phyloP scores from a whole-genome alignment of 371 early-diverging fungal genomes.

The Umbelopsis sp. region DNA sequence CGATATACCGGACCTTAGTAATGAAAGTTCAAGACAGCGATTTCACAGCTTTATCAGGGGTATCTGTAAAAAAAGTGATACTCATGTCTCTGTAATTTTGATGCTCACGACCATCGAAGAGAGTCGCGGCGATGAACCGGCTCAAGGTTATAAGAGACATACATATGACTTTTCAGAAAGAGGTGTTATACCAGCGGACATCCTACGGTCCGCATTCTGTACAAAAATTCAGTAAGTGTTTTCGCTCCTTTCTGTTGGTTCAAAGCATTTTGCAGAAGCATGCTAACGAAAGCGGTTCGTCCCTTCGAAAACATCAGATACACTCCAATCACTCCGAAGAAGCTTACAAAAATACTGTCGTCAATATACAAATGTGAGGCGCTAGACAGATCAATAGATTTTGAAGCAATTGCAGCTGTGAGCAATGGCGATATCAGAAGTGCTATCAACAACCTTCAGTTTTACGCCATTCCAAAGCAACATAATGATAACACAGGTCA shows the following conservation, averaged over 20 bases:
- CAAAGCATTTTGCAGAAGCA: background rate
- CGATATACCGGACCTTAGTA: conserved; percentile 45
- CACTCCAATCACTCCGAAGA: conserved; percentile 27
- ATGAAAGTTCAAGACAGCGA: conserved; percentile 17
- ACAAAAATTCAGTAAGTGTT: conserved; percentile 10
- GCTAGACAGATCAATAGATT: background rate
- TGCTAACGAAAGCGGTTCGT: background rate
- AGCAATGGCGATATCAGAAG: conserved; percentile 45
- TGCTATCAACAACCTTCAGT: conserved; percentile 46
- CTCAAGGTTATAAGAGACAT: background rate
- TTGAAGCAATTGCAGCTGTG: conserved; percentile 25
- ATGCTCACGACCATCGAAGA: conserved; percentile 8
- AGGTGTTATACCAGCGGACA: conserved; percentile 6
- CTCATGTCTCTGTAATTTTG: conserved; percentile 7
- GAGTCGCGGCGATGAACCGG: background rate
- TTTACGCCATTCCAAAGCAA: conserved; percentile 25
- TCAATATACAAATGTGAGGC: conserved; percentile 17
- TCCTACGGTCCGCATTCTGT: conserved; percentile 2
- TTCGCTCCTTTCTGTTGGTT: background rate
- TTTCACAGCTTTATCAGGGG: conserved; percentile 30
- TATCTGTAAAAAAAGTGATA: background rate
- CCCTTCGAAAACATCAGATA: conserved; percentile 26
- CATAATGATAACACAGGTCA: background rate
- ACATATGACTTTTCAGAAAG: background rate
- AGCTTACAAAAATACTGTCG: conserved; percentile 25